phyloP scores from a whole-genome alignment of 2,329 filamentous ascomycete species.

The Aspergillus intermedius region DNA sequence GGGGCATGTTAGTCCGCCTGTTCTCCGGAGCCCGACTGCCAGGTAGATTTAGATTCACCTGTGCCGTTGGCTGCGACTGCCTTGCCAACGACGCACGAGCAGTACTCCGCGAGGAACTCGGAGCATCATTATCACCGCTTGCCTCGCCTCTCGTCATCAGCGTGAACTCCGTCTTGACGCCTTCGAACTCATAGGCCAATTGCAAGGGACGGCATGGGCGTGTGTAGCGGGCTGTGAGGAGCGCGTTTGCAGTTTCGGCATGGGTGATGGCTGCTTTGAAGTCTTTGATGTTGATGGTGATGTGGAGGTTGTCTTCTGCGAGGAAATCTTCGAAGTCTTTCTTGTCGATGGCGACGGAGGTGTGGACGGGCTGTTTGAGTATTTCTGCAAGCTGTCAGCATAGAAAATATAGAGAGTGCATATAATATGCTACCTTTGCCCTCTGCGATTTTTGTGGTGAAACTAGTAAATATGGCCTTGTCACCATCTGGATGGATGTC shows the following conservation, averaged over 20 bases:
- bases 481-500: conserved; percentile 55
- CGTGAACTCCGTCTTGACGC: conserved; percentile 54
- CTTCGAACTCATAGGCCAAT: conserved; percentile 52
- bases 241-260: conserved; percentile 52
- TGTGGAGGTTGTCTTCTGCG: conserved; percentile 54
- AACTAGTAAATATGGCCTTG: conserved; percentile 58
- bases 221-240: conserved; percentile 53
- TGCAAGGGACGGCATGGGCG: conserved; percentile 55
- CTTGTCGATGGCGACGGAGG: conserved; percentile 56
- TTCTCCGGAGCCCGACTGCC: conserved; percentile 9
- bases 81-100: conserved; percentile 36
- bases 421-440: conserved; percentile 45
- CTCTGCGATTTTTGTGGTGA: conserved; percentile 57
- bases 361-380: conserved; percentile 59
- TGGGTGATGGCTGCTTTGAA: conserved; percentile 60
- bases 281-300: conserved; percentile 59
- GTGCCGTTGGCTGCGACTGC: conserved; percentile 28
- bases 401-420: conserved; percentile 3
- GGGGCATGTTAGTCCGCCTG: conserved; percentile 18
- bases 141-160: conserved; percentile 59
- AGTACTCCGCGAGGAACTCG: conserved; percentile 35
- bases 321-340: conserved; percentile 56
- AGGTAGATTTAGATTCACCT: conserved; percentile 13
- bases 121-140: conserved; percentile 29
- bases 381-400: conserved; percentile 42